Evolutionary conservation across 805 yeast genomes (phyloP).

Genomic region (Lipomyces lipofer): DNA sequence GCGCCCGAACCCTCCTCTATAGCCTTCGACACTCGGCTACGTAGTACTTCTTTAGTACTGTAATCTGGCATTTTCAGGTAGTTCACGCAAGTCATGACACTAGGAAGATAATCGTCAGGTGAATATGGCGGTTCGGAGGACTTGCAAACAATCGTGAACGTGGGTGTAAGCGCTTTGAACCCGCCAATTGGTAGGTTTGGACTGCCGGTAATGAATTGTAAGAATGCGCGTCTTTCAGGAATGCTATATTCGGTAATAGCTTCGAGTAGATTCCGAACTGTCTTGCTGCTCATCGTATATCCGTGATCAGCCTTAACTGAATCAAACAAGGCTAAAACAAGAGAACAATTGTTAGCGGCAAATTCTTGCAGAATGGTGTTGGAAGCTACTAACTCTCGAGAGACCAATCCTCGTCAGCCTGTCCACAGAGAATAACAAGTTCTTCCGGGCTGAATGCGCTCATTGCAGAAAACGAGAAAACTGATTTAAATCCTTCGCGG

Average conservation of each 20-base stretch:
- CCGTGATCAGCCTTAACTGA: slow-evolving; percentile 88
- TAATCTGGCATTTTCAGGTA: slow-evolving; percentile 88
- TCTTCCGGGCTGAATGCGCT: slow-evolving; percentile 74
- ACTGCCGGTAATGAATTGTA: slow-evolving; percentile 89
- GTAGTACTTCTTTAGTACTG: slow-evolving; percentile 61
- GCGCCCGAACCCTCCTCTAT: slow-evolving; percentile 79
- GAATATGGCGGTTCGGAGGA: slow-evolving; percentile 63
- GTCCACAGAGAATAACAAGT: slow-evolving; percentile 69
- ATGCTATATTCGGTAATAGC: slow-evolving; percentile 57
- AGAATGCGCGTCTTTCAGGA: slow-evolving; percentile 65
- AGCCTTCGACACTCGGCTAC: slow-evolving; percentile 61
- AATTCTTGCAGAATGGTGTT: too few species aligned
- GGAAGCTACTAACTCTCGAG: slow-evolving; percentile 32
- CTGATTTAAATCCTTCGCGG: slow-evolving; percentile 75
- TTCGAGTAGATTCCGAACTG: slow-evolving; percentile 61
- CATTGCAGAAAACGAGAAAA: slow-evolving; percentile 75
- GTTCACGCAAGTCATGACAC: slow-evolving; percentile 98
- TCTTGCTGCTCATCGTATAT: slow-evolving; percentile 65
- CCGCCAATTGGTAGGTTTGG: slow-evolving; percentile 95
- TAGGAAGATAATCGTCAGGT: slow-evolving; percentile 83
- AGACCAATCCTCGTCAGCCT: slow-evolving; percentile 82
- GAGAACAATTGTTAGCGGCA: too few species aligned
- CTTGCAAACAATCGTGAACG: slow-evolving; percentile 82
- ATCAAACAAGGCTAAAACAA: slow-evolving; percentile 51
- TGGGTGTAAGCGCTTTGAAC: slow-evolving; percentile 77